Base-by-base conservation (phyloP, 306 rosid genomes). In the Citrullus amarus region DNA sequence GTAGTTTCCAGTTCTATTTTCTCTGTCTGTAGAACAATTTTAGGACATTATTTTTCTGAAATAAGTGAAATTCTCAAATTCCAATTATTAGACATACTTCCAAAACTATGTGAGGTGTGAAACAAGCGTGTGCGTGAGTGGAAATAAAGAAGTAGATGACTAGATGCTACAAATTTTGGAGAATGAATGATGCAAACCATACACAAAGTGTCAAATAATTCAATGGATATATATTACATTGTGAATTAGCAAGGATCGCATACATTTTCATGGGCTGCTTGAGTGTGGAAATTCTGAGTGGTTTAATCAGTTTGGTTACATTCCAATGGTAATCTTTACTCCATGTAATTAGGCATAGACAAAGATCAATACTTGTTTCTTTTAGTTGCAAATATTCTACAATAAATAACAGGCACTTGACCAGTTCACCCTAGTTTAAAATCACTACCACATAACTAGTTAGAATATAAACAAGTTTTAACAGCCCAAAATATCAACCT, bases 1-100 rank as follows among this genome's bases (percentile, higher is more conserved):
- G 97, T 92, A 79, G 99, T 80, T 92, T 95, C 99, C 89, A 95
- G 82, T 91, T 95, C 98, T 83, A 95, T 92, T 88, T 95, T 95
- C 89, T 95, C 97, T 0, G 97, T 86, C 99, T 95, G 88, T 87
- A 79, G 63, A 81, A 72, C 56, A 67, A 77, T 43, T 74, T 78
- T 72, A 55, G 7, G 73, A 76, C 70, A 81, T 78, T 18, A 78
- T n/a, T 32, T 9, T 36, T 75, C 43, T 50, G 30, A 53, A 53
- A 50, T 51, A 16, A 72, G 77, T 15, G 22, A 72, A 50, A 44
- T 50, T 44, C 20, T 70, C 41, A 50, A 30, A 30, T 30, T 46
- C 22, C 25, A 72, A 50, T 50, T 46, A 38, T 30, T 48, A 14
- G 44, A 72, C 59, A 15, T 28, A 22, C 32, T 25, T 28, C 56